Percentiles rank a stretch among this genome's conserved stretches.
Conservation (phyloP, 768 basidiomycete species). For the Lentinula edodes region DNA sequence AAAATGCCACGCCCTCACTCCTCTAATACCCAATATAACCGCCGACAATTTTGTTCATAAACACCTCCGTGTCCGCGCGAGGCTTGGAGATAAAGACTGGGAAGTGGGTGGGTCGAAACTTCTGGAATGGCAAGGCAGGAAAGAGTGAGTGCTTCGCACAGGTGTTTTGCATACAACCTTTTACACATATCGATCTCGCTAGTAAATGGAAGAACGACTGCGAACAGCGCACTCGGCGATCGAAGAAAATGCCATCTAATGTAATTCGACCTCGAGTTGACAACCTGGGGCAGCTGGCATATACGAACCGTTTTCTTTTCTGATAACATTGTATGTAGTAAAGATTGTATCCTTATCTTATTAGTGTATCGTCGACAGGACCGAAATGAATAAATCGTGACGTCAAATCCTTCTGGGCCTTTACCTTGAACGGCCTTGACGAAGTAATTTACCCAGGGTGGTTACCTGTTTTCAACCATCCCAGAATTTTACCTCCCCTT, state of each 20-base stretch:
- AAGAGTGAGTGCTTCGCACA: constrained; percentile 37
- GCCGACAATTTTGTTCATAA: constrained; percentile 57
- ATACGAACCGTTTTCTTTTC: not conserved
- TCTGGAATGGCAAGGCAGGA: constrained; percentile 48
- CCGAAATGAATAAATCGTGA: not conserved
- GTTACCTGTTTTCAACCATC: not conserved
- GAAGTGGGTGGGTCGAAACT: constrained; percentile 37
- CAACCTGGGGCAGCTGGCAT: not conserved
- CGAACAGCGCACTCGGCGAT: not conserved
- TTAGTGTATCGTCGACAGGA: not conserved
- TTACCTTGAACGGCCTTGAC: not conserved
- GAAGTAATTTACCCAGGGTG: not conserved
- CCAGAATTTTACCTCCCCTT: not conserved
- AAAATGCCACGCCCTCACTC: constrained; percentile 27
- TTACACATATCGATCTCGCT: not conserved
- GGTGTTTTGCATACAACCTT: not conserved
- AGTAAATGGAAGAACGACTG: constrained; percentile 6
- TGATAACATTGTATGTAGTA: not conserved
- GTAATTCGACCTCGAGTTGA: not conserved
- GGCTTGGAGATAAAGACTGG: constrained; percentile 45
- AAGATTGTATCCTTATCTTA: too few species aligned
- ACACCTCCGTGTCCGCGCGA: constrained; percentile 45
- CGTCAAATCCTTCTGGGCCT: not conserved
- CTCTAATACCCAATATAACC: constrained; percentile 61
- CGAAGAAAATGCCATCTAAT: not conserved